phyloP scores from a whole-genome alignment of 192 early-diverging fungal species.

The Jimgerdemannia lactiflua region DNA sequence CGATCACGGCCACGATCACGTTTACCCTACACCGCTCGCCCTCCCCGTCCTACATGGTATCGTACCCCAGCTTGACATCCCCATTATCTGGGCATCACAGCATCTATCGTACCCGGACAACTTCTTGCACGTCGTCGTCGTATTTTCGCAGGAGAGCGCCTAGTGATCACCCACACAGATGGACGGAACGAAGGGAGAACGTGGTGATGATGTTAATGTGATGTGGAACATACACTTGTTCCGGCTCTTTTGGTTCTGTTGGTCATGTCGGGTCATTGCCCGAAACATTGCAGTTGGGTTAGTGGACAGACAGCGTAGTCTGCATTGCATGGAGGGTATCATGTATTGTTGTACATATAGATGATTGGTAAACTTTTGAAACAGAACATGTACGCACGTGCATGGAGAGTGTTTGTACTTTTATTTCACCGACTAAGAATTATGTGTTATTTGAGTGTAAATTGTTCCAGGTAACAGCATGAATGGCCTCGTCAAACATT shows the following conservation, averaged over 20 bases:
- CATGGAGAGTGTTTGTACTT: too few species aligned
- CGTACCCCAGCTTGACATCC: constrained; percentile 64
- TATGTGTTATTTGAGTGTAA: too few species aligned
- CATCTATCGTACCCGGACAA: constrained; percentile 79
- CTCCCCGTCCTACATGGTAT: constrained; percentile 68
- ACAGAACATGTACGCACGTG: too few species aligned
- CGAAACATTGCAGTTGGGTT: neutral
- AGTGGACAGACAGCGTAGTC: neutral
- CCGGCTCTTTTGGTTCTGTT: neutral
- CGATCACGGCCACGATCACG: neutral
- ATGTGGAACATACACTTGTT: too few species aligned
- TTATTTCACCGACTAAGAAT: too few species aligned
- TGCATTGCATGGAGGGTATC: too few species aligned
- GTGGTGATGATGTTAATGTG: neutral
- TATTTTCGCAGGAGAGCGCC: neutral
- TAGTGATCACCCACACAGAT: neutral
- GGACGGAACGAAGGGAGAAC: neutral
- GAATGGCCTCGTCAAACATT: too few species aligned
- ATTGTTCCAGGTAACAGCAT: too few species aligned
- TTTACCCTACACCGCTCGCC: neutral
- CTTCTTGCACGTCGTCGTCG: constrained; percentile 74
- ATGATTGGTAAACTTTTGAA: too few species aligned
- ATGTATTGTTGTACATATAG: neutral
- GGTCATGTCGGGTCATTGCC: neutral
- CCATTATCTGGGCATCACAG: constrained; percentile 70